Base-by-base conservation (phyloP, 1,284 basidiomycete genomes). In the Amylostereum areolatum region DNA sequence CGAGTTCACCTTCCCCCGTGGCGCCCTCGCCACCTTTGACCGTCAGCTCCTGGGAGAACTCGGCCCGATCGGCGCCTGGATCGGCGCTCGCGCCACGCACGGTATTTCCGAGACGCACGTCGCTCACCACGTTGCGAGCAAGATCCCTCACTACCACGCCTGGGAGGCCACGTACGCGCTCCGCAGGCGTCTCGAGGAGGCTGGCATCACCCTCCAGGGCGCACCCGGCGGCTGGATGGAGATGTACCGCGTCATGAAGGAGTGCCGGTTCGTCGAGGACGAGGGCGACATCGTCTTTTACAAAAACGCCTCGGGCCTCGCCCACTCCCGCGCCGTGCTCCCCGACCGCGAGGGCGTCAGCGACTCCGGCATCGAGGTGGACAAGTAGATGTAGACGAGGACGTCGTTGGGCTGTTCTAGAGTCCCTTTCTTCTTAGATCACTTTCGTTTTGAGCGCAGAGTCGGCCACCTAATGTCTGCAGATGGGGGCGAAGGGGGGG, bases 21-120 rank as follows among this genome's bases (percentile, higher is more conserved):
- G 96, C 54, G 96, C 96, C 18, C 83, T 99, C 46, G 76, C 91
- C 55, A 99, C 96, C 24, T 78, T 98, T 43, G 94, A 99, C 70
- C 92, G 97, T 53, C 81, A 72, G 59, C 81, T 94, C 56, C 75
- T 97, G 36, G 92, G 92, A 46, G 89, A 88, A 58, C 77, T 83
- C 52, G 92, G 91, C 43, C 69, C 65, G 30, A 58, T 83, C 57
- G 83, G 82, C 77, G 89, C 70, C 47, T 92, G 85, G 85, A 75
- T 92, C 52, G 91, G 89, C 47, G 82, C 80, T 32, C 83, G 82
- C 58, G 81, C 83, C 45, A 91, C 89, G 27, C 81, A 92, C 60
- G 90, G 91, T 54, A 95, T 97, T 65, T 90, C 88, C 24, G 92
- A 97, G 75, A 97, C 94, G 30, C 94, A 97, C 67, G 87, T 96